Evolutionary conservation across 1,139 yeast genomes (phyloP), one percentile per base, ranked within the genome.

Genomic region (Pichia sp.): DNA sequence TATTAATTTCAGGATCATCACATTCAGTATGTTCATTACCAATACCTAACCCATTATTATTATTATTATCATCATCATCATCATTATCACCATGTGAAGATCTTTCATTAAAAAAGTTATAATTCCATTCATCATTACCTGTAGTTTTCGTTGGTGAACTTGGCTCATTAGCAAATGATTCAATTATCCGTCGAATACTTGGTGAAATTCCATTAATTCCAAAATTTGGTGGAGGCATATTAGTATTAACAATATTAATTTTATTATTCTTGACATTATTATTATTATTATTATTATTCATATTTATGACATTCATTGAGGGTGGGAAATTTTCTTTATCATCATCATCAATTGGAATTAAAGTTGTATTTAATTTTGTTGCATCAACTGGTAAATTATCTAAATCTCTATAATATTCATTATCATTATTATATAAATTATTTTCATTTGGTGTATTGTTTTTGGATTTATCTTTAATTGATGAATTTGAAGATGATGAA

Each of bases 291-390:
- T 25, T 29, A 24, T 34, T 22, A 10, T 22, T 26, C 28, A 26
- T 26, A 26, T 26, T 34, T 9, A 26, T 34, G 31, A 40, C 23
- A 35, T 33, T 28, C 2, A 16, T 16, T 16, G 35, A 23, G 27
- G 51, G 48, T n/a, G 57, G 54, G 9, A 51, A 51, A 33, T 54
- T 49, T 40, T 62, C 62, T 40, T 61, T 62, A 39, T 62, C 61
- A 25, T 62, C 65, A 33, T 59, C 64, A 39, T 59, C 64, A n/a
- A 62, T 45, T 37, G 62, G 63, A 27, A 63, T 62, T 30, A 63
- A 49, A 3, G 65, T 62, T 7, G 67, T 63, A 41, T 61, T 62
- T 31, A 62, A 45, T 43, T 62, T 60, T 4, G 58, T 61, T 16
- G 66, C 66, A 42, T 56, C 57, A 12, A 62, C 46, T 20, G 66